Evolutionary conservation across 169 alveolate genomes (phyloP).

Genomic region (Plasmodium coatneyi): DNA sequence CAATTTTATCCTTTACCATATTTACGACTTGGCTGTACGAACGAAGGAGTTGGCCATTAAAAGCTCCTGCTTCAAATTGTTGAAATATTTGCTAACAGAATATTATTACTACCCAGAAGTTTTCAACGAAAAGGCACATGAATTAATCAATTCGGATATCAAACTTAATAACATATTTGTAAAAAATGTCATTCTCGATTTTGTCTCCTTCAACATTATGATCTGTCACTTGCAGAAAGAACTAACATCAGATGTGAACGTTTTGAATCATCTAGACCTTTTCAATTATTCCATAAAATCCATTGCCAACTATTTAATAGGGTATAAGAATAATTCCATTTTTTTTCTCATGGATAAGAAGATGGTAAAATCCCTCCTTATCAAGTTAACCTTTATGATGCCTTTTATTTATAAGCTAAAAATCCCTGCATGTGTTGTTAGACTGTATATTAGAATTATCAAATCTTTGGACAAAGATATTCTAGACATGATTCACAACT

Average conservation of each 20-base stretch:
- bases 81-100: slow-evolving; percentile 60
- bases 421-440: slow-evolving; percentile 69
- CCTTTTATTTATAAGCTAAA: slow-evolving; percentile 65
- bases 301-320: slow-evolving; percentile 68
- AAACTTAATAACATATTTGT: slow-evolving; percentile 35
- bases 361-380: slow-evolving; percentile 36
- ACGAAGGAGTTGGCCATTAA: slow-evolving; percentile 47
- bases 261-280: slow-evolving; percentile 45
- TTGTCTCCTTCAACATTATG: slow-evolving; percentile 70
- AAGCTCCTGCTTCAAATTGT: slow-evolving; percentile 63
- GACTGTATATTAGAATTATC: slow-evolving; percentile 55
- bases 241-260: slow-evolving; percentile 35
- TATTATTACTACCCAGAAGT: slow-evolving; percentile 68
- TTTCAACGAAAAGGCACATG: slow-evolving; percentile 64
- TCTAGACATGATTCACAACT: slow-evolving; percentile 41
- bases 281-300: slow-evolving; percentile 64
- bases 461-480: slow-evolving; percentile 64
- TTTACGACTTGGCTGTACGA: slow-evolving; percentile 55
- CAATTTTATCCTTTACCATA: slow-evolving; percentile 63
- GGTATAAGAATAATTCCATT: slow-evolving; percentile 42
- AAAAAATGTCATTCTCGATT: slow-evolving; percentile 68
- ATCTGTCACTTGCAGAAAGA: slow-evolving; percentile 64
- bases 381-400: slow-evolving; percentile 67
- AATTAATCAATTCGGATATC: slow-evolving; percentile 65
- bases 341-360: slow-evolving; percentile 55